These are phyloP conservation scores for Botrytis hyacinthi DNA, from an alignment of 2,329 filamentous ascomycete genomes.

Conservation along the genomic window DNA sequence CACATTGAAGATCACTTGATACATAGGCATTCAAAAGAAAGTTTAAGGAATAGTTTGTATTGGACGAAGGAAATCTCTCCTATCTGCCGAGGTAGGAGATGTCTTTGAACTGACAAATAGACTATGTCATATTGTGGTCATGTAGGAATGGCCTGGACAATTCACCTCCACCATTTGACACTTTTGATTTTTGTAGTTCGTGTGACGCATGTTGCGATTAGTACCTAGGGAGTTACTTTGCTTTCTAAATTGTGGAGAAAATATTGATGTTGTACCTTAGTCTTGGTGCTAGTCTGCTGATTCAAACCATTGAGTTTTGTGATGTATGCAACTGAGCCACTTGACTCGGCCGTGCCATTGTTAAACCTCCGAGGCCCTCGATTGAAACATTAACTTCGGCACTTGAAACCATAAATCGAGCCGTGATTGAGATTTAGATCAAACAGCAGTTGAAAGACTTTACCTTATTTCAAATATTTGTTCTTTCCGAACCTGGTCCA, in stretches of 20 bases:
- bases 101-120: neutral
- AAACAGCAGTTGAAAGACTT: neutral
- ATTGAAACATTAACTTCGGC: neutral
- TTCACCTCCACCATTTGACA: neutral
- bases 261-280: neutral
- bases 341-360: slow-evolving; percentile 1
- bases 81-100: neutral
- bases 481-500: neutral
- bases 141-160: neutral
- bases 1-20: neutral
- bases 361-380: neutral
- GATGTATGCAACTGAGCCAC: neutral
- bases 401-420: neutral
- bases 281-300: neutral
- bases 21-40: neutral
- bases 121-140: neutral
- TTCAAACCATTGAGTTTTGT: neutral
- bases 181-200: neutral
- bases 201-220: neutral
- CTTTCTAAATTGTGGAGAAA: neutral
- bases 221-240: neutral
- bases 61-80: neutral
- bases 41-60: neutral
- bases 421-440: neutral
- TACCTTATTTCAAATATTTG: neutral